Conservation (phyloP, 371 early-diverging fungal genomes). For the Mortierella sp. region DNA sequence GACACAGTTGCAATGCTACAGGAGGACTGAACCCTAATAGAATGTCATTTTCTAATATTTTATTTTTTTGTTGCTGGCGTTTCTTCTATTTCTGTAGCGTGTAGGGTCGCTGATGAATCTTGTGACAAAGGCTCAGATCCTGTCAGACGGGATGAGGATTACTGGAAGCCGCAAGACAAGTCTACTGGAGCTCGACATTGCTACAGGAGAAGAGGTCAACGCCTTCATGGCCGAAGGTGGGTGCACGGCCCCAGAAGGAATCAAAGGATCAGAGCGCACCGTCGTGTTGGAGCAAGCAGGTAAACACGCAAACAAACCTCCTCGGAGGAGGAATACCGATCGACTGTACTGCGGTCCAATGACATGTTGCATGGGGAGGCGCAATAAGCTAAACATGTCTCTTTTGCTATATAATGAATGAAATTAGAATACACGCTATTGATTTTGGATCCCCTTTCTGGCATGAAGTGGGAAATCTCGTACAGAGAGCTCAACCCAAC, state of each 20-base stretch:
- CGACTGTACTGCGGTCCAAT: background rate
- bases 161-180: slow-evolving; percentile 36
- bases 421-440: slow-evolving; percentile 39
- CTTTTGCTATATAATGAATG: background rate
- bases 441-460: slow-evolving; percentile 30
- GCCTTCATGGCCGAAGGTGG: slow-evolving; percentile 16
- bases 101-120: slow-evolving; percentile 35
- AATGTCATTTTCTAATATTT: background rate
- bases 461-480: slow-evolving; percentile 45
- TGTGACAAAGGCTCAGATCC: slow-evolving; percentile 43
- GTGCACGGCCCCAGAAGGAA: slow-evolving; percentile 38
- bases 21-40: background rate
- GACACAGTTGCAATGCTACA: background rate
- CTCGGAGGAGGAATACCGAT: background rate
- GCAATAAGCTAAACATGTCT: background rate
- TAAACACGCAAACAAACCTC: background rate
- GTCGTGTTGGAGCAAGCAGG: slow-evolving; percentile 50
- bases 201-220: slow-evolving; percentile 24
- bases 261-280: slow-evolving; percentile 25
- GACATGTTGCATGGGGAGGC: background rate
- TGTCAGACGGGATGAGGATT: slow-evolving; percentile 42
- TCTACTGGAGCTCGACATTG: slow-evolving; percentile 37
- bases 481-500: slow-evolving; percentile 50
- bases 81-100: slow-evolving; percentile 23
- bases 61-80: background rate